These are phyloP conservation scores for Verticillium nonalfalfae DNA, from an alignment of 2,329 filamentous ascomycete species.

Conservation along the genomic window DNA sequence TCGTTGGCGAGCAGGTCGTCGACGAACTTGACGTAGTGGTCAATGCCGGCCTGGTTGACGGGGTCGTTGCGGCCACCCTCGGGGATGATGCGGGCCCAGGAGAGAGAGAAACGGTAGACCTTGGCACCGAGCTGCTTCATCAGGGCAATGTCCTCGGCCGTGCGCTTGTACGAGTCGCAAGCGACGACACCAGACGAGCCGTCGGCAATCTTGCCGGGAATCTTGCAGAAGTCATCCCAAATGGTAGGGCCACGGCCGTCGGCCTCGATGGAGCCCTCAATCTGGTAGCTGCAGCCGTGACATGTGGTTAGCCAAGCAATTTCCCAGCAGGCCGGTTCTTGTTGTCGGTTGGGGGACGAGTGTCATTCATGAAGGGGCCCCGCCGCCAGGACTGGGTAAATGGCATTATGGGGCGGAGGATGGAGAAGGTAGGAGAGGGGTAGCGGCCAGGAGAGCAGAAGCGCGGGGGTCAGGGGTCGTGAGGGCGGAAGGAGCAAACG, in stretches of 20 bases:
- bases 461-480: background rate
- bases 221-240: conserved; percentile 84
- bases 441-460: background rate
- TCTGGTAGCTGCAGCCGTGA: conserved; percentile 62
- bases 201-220: conserved; percentile 76
- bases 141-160: conserved; percentile 68
- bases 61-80: conserved; percentile 78
- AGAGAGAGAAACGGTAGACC: conserved; percentile 79
- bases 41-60: conserved; percentile 69
- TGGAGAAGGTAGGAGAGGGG: background rate
- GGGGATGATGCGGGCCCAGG: conserved; percentile 80
- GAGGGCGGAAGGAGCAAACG: background rate
- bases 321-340: background rate
- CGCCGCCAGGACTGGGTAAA: background rate
- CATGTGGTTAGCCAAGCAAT: conserved; percentile 1
- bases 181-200: conserved; percentile 68
- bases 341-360: background rate
- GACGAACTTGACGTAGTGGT: conserved; percentile 73
- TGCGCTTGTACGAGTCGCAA: conserved; percentile 83
- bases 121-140: conserved; percentile 68
- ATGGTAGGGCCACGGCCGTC: conserved; percentile 79
- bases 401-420: background rate
- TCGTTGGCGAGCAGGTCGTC: conserved; percentile 71
- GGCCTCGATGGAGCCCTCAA: conserved; percentile 68
- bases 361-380: background rate